Base-by-base conservation (phyloP, 805 yeast species). In the Monosporozyma solicola region DNA sequence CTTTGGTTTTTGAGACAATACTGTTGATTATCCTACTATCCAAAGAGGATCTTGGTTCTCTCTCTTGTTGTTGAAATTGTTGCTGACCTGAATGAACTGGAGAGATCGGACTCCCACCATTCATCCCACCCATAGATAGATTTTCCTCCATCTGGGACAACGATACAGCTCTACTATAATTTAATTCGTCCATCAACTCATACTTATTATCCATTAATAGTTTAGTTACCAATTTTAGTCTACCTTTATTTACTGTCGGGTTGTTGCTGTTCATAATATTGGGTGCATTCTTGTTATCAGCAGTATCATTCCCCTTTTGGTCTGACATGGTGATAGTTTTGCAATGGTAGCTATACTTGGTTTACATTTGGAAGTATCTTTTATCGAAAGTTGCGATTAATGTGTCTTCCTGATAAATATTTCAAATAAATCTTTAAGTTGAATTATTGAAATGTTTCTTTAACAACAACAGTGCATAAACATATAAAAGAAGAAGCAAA, bases 141-240 rank as follows among this genome's bases (percentile, higher is more conserved):
- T 16, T 32, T 20, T 27, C 46, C n/a, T 44, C 52, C 20, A 27
- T 24, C 13, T 43, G 37, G 1, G 52, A 45, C 20, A 41, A 25
- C 8, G 53, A 46, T 2, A 55, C 45, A 33, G 49, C 31, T 39
- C 59, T 53, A 37, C 53, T 57, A 50, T 59, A 61, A 48, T 67
- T 66, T 31, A 67, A 50, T 51, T 66, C 70, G 52, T 66, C 69
- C 63, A 66, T 61, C n/a, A 67, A 51, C 3, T 66, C 64, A 37
- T 58, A 54, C 50, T 61, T 63, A 47, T 57, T 59, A 50, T 66
- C 68, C 43, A 62, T 51, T 22, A 67, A 49, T 33, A 67, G 31
- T 49, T 65, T 61, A 5, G 67, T 58, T 5, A 59, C 61, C 35
- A 62, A 25, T 48, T 61, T 63, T 8, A 64, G 29, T 33, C 58